Evolutionary conservation across 176 grass and related monocot genomes (phyloP), one percentile per base, ranked within the genome.

Genomic region (Oryza meyeriana): DNA sequence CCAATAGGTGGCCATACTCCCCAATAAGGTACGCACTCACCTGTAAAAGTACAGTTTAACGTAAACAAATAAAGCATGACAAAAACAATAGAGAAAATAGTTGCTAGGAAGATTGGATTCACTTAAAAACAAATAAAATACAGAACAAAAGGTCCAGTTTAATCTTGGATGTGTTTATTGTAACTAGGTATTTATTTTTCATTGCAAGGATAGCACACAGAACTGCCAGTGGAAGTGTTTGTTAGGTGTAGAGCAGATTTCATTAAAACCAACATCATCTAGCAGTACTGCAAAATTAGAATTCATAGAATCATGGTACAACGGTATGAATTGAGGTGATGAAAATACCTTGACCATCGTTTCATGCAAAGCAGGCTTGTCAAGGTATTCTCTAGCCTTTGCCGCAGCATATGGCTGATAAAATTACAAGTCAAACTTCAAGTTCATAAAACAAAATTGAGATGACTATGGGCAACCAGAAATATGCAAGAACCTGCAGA

Each of bases 1-100:
- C 87, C 91, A 99, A 95, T 88, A 95, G 91, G 85, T 99, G 96
- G 80, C 96, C 91, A 78, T 95, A 99, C 85, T 99, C 96, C 78
- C 96, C 96, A 85, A 99, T 88, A 89, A 99, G 90, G 90, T 99
- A 99, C 55, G 96, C 91, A 85, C 96, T 95, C 25, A 99, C 89
- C 96, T 99, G 76, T 80, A 90, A 44, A 75, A 74, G 47, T 58
- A 70, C 12, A 73, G 31, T 57, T 29, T 59, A 39, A 71, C 64
- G 44, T 67, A 50, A 81, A 30, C n/a, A 89, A 42, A 18, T 36
- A 70, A 44, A 69, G 69, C 66, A 75, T 22, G 31, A 22, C 40
- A 66, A 61, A 76, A 52, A 61, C 18, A 84, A 48, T 14, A 81
- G 31, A 12, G 27, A 20, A 44, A 73, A 20, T 8, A 64, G 26